A percentile compares a stretch with the other conserved stretches of the same genome.
These are phyloP conservation scores for Pneumocystis carinii DNA, from an alignment of 1,139 yeast genomes.

Conservation along the genomic window DNA sequence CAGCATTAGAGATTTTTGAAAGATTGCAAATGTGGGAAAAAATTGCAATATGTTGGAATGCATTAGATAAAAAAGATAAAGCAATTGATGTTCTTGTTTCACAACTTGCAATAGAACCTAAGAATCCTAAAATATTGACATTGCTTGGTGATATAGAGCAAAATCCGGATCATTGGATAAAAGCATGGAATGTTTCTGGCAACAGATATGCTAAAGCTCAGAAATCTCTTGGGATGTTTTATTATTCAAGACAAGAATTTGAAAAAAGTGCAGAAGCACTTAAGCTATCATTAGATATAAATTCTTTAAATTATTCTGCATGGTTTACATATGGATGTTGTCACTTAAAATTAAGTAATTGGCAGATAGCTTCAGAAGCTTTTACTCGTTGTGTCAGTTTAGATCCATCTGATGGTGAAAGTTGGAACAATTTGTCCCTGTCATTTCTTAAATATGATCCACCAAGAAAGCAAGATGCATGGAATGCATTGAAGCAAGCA, in stretches of 20 bases:
- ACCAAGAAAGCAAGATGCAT: slow-evolving; percentile 13
- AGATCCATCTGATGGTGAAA: slow-evolving; percentile 66
- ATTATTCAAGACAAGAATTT: slow-evolving; percentile 41
- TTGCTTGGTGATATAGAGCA: slow-evolving; percentile 74
- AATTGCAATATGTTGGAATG: slow-evolving; percentile 81
- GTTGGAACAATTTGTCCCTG: slow-evolving; percentile 92
- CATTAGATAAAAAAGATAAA: slow-evolving; percentile 56
- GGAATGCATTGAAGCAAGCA: slow-evolving; percentile 16
- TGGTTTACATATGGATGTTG: slow-evolving; percentile 92
- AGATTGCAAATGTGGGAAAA: slow-evolving; percentile 64
- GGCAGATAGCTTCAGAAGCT: slow-evolving; percentile 76
- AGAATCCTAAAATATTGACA: slow-evolving; percentile 72
- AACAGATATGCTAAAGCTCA: slow-evolving; percentile 78
- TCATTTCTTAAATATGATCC: slow-evolving; percentile 46
- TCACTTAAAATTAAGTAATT: slow-evolving; percentile 61
- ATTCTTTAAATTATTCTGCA: slow-evolving; percentile 66
- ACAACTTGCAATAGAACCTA: slow-evolving; percentile 37
- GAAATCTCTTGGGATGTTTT: slow-evolving; percentile 61
- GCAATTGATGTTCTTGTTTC: slow-evolving; percentile 47
- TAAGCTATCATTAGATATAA: slow-evolving; percentile 55
- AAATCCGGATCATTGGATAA: slow-evolving; percentile 65
- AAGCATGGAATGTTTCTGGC: slow-evolving; percentile 57
- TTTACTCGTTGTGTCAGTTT: slow-evolving; percentile 80
- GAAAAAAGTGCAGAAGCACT: slow-evolving; percentile 49
- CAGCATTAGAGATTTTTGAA: slow-evolving; percentile 83